A percentile compares a stretch with the other conserved stretches of the same genome.
Conservation (phyloP, 2,329 filamentous ascomycete genomes). For the Paecilomyces formosus region DNA sequence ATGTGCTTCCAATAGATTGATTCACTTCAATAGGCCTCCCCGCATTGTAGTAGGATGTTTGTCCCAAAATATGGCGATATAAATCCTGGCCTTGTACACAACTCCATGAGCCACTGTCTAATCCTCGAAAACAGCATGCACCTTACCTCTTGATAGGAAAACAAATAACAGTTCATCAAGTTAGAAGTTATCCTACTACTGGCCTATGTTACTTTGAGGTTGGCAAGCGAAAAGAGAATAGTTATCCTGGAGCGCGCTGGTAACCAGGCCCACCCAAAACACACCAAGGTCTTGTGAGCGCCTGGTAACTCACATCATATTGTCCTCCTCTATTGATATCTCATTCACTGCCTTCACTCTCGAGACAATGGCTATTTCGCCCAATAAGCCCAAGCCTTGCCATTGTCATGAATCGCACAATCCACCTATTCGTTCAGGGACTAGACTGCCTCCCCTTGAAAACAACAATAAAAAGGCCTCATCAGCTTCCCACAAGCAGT, state of each 20-base stretch:
- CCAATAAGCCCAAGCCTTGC: neutral
- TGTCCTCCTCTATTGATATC: neutral
- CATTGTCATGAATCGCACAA: neutral
- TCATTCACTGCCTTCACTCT: neutral
- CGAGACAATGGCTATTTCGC: neutral
- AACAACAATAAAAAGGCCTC: neutral
- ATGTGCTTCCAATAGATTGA: neutral
- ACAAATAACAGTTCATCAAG: neutral
- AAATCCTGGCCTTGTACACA: neutral
- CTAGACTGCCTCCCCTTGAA: neutral
- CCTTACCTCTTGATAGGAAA: neutral
- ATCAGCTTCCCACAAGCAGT: neutral
- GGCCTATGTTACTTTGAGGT: neutral
- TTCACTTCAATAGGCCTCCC: neutral
- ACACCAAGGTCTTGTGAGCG: neutral
- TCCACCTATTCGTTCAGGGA: neutral
- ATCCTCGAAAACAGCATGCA: neutral
- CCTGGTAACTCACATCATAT: neutral
- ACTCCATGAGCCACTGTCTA: no score
- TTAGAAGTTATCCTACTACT: neutral
- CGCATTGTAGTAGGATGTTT: neutral
- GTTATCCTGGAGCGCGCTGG: neutral
- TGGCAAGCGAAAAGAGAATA: neutral
- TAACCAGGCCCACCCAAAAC: neutral
- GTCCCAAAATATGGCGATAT: neutral